Base-by-base conservation (phyloP, 2,329 filamentous ascomycete genomes). In the Fusarium staphyleae region DNA sequence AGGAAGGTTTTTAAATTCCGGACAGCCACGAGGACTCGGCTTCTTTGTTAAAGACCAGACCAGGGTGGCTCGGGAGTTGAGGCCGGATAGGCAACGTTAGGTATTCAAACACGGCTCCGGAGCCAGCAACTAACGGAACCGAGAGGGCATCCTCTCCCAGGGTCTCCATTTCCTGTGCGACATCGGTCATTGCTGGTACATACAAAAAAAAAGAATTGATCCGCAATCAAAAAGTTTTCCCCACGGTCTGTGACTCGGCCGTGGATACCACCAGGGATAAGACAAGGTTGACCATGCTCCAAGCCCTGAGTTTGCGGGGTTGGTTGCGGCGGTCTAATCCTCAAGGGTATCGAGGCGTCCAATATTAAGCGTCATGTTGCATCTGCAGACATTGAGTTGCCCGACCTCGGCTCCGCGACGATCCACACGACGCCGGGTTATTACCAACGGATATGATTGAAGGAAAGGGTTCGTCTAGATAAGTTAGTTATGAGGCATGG, bases 391-490 rank as follows among this genome's bases (percentile, higher is more conserved):
- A 32, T 12, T 14, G 12, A 11, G 22, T 22, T 52, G 37, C 42
- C 59, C 59, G 60, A 63, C 60, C 59, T 63, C 59, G 59, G 60
- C 52, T 62, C 47, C 49, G 24, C 30, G 39, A 46, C 29, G 15
- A 47, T 51, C 56, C 53, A 55, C 51, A 55, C 19, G 16, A 37
- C 37, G 37, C 30, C 24, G 42, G 47, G 51, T 45, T 57, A 34
- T 45, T 60, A 24, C 15, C 36, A 48, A 52, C 52, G 33, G 44
- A 37, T 39, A 29, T 24, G 16, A 5, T 12, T 5, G n/a, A n/a
- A n/a, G n/a, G n/a, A n/a, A n/a, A n/a, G n/a, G n/a, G n/a, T n/a
- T n/a, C n/a, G n/a, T n/a, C n/a, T n/a, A n/a, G n/a, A n/a, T n/a
- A n/a, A n/a, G n/a, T n/a, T n/a, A 16, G 14, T 6, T 6, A 16